Percentiles rank a stretch among this genome's conserved stretches.
Conservation (phyloP, 306 rosid genomes). For the Vigna reflexopilosa region DNA sequence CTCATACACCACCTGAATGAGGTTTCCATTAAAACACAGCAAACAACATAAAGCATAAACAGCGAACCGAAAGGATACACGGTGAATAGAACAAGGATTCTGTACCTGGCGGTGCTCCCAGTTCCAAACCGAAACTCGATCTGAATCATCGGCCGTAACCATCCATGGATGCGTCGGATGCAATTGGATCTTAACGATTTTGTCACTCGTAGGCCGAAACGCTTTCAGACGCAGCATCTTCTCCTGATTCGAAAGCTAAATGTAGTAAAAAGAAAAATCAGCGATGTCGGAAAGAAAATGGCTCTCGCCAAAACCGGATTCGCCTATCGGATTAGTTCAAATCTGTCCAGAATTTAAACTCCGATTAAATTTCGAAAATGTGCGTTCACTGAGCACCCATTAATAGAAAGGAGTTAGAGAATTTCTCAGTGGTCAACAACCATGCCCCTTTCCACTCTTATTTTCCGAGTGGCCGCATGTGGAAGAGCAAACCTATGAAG, state of each 20-base stretch:
- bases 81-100: background rate
- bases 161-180: constrained; percentile 99
- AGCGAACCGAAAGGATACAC: background rate
- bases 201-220: constrained; percentile 82
- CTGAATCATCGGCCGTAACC: constrained; percentile 95
- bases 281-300: constrained; percentile 21
- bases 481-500: constrained; percentile 7
- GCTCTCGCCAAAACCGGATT: constrained; percentile 37
- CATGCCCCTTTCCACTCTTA: constrained; percentile 25
- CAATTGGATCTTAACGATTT: constrained; percentile 93
- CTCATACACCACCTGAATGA: constrained; percentile 83
- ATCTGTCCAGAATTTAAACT: constrained; percentile 21
- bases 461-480: constrained; percentile 42
- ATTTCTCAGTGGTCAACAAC: constrained; percentile 13
- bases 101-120: constrained; percentile 98
- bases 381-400: constrained; percentile 47
- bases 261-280: background rate
- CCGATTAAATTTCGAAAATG: constrained; percentile 42
- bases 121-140: constrained; percentile 98
- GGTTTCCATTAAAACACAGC: background rate
- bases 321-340: constrained; percentile 36
- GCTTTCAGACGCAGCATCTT: constrained; percentile 88
- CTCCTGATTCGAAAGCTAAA: constrained; percentile 11
- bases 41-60: background rate
- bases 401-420: constrained; percentile 9